Evolutionary conservation across 1,284 basidiomycete genomes (phyloP).

Genomic region (Heterobasidion irregulare): DNA sequence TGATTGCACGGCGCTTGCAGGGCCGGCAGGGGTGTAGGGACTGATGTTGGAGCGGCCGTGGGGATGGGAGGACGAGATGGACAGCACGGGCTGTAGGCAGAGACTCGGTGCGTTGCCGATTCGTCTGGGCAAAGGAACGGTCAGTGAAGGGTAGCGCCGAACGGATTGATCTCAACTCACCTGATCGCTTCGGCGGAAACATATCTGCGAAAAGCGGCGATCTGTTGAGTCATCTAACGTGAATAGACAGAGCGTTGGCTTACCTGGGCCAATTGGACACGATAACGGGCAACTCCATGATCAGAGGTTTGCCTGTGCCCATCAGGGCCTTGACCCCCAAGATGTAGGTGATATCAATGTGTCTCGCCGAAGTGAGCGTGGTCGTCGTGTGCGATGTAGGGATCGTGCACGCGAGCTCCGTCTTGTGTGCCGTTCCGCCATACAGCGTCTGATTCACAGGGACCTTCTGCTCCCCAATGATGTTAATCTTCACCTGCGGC

Average conservation of each 20-base stretch:
- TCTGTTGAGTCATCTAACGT: conserved; percentile 3
- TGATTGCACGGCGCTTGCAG: not conserved
- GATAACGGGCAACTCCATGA: conserved; percentile 67
- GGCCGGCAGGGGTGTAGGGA: not conserved
- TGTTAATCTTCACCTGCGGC: conserved; percentile 44
- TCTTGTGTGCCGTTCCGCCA: conserved; percentile 60
- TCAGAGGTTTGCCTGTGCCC: conserved; percentile 55
- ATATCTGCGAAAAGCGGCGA: conserved; percentile 33
- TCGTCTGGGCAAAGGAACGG: conserved; percentile 31
- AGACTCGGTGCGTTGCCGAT: conserved; percentile 65
- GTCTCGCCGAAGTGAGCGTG: conserved; percentile 67
- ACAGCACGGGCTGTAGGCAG: conserved; percentile 23
- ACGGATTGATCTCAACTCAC: conserved; percentile 1
- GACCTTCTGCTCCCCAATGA: conserved; percentile 58
- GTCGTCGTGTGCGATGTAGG: conserved; percentile 67
- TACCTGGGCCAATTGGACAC: conserved; percentile 78
- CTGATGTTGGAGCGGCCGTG: not conserved
- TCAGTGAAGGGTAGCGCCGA: not conserved
- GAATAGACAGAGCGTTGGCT: conserved; percentile 15
- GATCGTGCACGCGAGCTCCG: conserved; percentile 61
- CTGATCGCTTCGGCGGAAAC: conserved; percentile 13
- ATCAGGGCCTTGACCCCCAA: conserved; percentile 70
- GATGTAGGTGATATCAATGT: conserved; percentile 76
- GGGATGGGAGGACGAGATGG: not conserved
- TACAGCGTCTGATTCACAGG: conserved; percentile 65